Base-by-base conservation (phyloP, 768 basidiomycete species). In the Boletus sp. region DNA sequence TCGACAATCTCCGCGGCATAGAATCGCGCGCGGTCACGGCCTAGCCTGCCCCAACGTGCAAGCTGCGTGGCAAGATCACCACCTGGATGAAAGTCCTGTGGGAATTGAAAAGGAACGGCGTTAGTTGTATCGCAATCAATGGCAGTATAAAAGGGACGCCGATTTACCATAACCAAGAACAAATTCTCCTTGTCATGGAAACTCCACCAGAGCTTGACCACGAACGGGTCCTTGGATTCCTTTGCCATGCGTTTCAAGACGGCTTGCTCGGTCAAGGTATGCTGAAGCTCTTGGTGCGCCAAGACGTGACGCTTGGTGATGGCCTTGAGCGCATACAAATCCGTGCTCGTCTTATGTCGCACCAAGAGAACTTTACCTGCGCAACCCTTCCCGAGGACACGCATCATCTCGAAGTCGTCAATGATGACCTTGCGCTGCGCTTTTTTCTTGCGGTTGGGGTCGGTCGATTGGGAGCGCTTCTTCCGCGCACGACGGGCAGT, bases 111-210 rank as follows among this genome's bases (percentile, higher is more conserved):
- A 60, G 6, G 35, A 30, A 58, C 39, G 57, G 51, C 14, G 52
- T 69, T 44, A 67, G 47, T 56, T 36, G 9, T 10, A 47, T 30
- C 44, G 50, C 40, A 52, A 52, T 37, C 17, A 50, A 30, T 37
- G 45, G 36, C 47, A 32, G 57, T 54, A 64, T 59, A 56, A 55
- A 62, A 66, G 36, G 60, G 54, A 55, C n/a, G 37, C 48, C 44
- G 32, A 41, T 75, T 64, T 58, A 89, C 90, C 90, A 99, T 95
- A 44, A 98, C 93, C 67, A 99, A 83, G 76, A 95, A 98, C 60
- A 98, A 75, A 69, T 97, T 96, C 72, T 98, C 94, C 75, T 91
- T 90, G 75, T 98, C 95, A 73, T 98, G 95, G 77, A 98, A 99
- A 73, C 90, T 90, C 89, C 92, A 95, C 85, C 93, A 92, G 17